These are phyloP conservation scores for Huntiella omanensis DNA, from an alignment of 2,329 filamentous ascomycete species.

Conservation along the genomic window DNA sequence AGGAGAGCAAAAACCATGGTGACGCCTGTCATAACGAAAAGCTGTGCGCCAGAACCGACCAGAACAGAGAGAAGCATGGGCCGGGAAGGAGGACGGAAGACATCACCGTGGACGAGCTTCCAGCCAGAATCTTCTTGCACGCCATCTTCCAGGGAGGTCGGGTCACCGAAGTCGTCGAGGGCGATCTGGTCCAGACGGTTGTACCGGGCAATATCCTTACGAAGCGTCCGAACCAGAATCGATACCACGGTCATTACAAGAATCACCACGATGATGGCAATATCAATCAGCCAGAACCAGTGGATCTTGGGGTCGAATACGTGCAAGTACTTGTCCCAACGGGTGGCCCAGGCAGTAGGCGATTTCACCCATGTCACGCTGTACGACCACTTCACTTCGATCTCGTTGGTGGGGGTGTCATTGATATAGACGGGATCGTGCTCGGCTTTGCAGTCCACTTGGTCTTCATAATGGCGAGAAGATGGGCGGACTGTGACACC, in stretches of 20 bases:
- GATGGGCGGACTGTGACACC: constrained; percentile 75
- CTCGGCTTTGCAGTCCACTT: constrained; percentile 42
- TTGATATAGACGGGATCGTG: constrained; percentile 43
- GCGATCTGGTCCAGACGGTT: constrained; percentile 85
- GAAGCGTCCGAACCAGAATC: constrained; percentile 71
- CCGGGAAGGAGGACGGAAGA: constrained; percentile 74
- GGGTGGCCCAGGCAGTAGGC: constrained; percentile 76
- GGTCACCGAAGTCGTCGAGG: constrained; percentile 72
- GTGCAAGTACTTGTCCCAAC: constrained; percentile 97
- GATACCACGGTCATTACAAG: constrained; percentile 80
- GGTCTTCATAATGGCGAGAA: constrained; percentile 43
- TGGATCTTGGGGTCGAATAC: constrained; percentile 97
- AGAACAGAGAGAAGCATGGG: constrained; percentile 73
- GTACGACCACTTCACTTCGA: constrained; percentile 68
- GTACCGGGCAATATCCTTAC: constrained; percentile 91
- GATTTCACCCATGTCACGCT: constrained; percentile 79
- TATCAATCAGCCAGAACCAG: constrained; percentile 97
- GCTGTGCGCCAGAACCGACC: constrained; percentile 81
- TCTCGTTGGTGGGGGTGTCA: constrained; percentile 31
- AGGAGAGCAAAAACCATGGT: constrained; percentile 87
- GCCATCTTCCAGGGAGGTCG: constrained; percentile 63
- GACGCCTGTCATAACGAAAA: constrained; percentile 93
- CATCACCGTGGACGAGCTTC: constrained; percentile 95
- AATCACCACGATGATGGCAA: constrained; percentile 84
- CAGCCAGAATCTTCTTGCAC: constrained; percentile 96